Conservation (phyloP, 2,329 filamentous ascomycete species). For the Pseudonectria buxi region DNA sequence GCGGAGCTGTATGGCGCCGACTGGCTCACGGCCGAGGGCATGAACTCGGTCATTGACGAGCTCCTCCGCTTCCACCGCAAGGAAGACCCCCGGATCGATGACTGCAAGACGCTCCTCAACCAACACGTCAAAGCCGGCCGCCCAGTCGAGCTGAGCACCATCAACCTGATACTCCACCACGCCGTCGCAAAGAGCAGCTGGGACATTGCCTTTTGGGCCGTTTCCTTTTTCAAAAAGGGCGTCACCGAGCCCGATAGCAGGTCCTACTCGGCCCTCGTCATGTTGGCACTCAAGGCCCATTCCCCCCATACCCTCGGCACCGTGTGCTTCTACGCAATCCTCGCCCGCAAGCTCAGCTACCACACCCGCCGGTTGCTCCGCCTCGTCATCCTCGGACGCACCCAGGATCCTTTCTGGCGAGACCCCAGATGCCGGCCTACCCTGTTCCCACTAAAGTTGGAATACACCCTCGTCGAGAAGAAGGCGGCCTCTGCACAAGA, state of each 20-base stretch:
- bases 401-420: slow-evolving; percentile 22
- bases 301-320: slow-evolving; percentile 25
- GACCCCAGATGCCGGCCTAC: slow-evolving; percentile 13
- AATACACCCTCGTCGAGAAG: slow-evolving; percentile 10
- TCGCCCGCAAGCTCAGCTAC: slow-evolving; percentile 24
- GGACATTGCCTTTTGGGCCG: slow-evolving; percentile 26
- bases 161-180: slow-evolving; percentile 33
- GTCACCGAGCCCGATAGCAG: slow-evolving; percentile 20
- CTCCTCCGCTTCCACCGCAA: slow-evolving; percentile 33
- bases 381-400: slow-evolving; percentile 19
- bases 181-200: slow-evolving; percentile 23
- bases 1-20: slow-evolving; percentile 36
- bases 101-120: slow-evolving; percentile 23
- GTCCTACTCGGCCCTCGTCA: slow-evolving; percentile 33
- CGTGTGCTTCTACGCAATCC: slow-evolving; percentile 27
- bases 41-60: slow-evolving; percentile 35
- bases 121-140: slow-evolving; percentile 16
- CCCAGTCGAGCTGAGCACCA: slow-evolving; percentile 24
- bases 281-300: slow-evolving; percentile 27
- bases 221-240: slow-evolving; percentile 14
- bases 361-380: slow-evolving; percentile 18
- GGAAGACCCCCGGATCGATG: slow-evolving; percentile 15
- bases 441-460: slow-evolving; percentile 23
- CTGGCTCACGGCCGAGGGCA: slow-evolving; percentile 35
- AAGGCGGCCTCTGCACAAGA: slow-evolving; percentile 11